Percentiles rank a stretch among this genome's conserved stretches.
Conservation (phyloP, 1,139 yeast species). For the Debaryomyces coudertii region DNA sequence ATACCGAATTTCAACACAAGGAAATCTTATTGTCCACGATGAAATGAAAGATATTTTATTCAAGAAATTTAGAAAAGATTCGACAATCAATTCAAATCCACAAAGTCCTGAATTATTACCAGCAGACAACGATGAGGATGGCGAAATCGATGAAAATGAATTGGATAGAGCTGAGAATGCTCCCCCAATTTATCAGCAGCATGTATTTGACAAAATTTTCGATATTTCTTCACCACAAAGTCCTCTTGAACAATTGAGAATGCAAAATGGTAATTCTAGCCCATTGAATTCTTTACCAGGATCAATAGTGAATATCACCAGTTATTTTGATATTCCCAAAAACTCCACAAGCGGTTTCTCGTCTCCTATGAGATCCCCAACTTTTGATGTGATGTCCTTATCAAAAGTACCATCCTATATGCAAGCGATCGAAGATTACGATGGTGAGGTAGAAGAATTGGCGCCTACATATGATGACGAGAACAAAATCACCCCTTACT, state of each 20-base stretch:
- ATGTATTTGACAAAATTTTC: constrained; percentile 38
- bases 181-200: constrained; percentile 48
- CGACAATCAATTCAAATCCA: constrained; percentile 12
- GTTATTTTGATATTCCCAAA: constrained; percentile 34
- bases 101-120: constrained; percentile 18
- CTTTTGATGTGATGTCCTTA: constrained; percentile 26
- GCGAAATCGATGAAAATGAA: constrained; percentile 23
- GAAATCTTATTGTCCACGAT: constrained; percentile 45
- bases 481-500: not conserved
- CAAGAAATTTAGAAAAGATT: constrained; percentile 21
- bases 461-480: constrained; percentile 28
- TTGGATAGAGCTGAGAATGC: constrained; percentile 37
- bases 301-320: constrained; percentile 23
- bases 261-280: constrained; percentile 21
- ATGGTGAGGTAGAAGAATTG: constrained; percentile 32
- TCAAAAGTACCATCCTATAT: constrained; percentile 41
- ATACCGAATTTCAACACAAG: constrained; percentile 55
- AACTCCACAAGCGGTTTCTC: constrained; percentile 5
- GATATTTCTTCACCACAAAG: constrained; percentile 41
- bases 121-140: constrained; percentile 20
- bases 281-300: constrained; percentile 23
- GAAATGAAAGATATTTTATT: constrained; percentile 42
- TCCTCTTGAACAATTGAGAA: constrained; percentile 43
- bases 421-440: constrained; percentile 38
- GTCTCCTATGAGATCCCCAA: constrained; percentile 14